A percentile compares a stretch with the other conserved stretches of the same genome.
phyloP scores from a whole-genome alignment of 257 asterid genomes.

The Jaltomata sinuosa region DNA sequence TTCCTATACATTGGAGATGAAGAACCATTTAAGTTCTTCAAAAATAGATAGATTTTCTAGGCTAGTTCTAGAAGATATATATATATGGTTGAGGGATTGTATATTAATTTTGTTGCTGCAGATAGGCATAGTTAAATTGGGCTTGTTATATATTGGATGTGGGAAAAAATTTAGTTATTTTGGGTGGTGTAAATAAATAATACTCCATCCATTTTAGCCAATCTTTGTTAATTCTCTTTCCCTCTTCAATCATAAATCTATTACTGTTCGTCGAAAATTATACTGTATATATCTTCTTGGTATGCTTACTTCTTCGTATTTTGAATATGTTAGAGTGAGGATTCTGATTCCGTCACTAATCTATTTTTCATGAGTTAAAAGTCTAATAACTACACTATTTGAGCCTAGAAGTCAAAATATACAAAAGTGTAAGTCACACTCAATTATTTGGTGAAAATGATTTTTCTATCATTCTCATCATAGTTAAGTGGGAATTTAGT shows the following conservation, averaged over 20 bases:
- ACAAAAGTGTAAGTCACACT: neutral
- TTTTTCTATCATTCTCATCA: neutral
- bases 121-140: conserved; percentile 40
- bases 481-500: neutral
- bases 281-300: no score
- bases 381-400: neutral
- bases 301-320: neutral
- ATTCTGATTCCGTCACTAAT: neutral
- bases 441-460: neutral
- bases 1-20: conserved; percentile 35
- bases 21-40: conserved; percentile 44
- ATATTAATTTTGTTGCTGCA: conserved; percentile 76
- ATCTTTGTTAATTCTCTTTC: neutral
- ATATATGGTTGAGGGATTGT: conserved; percentile 55
- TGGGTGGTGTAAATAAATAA: conserved; percentile 56
- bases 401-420: neutral
- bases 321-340: neutral
- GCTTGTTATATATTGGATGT: conserved; percentile 37
- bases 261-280: no score
- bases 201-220: conserved; percentile 8
- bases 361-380: neutral
- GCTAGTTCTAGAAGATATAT: conserved; percentile 18
- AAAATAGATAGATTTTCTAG: conserved; percentile 29
- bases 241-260: neutral
- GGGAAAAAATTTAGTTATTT: conserved; percentile 22